phyloP scores from a whole-genome alignment of 805 yeast species.

The Debaryomyces prosopidis region DNA sequence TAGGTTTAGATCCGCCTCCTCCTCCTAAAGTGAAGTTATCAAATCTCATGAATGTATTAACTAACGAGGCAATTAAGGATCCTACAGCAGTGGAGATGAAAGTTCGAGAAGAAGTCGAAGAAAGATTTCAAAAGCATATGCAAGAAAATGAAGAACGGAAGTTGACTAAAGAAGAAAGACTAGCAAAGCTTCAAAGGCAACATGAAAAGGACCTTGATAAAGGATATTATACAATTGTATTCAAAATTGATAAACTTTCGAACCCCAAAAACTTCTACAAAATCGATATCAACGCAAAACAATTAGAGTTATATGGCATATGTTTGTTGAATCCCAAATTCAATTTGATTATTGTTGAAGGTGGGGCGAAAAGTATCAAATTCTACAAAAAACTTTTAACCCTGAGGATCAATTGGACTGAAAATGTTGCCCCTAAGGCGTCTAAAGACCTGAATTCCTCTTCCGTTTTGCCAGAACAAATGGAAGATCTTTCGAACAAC shows the following conservation, averaged over 20 bases:
- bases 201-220: conserved; percentile 47
- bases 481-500: conserved; percentile 42
- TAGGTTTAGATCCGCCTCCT: conserved; percentile 86
- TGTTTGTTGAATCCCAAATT: conserved; percentile 47
- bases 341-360: conserved; percentile 71
- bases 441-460: conserved; percentile 3
- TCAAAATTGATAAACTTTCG: conserved; percentile 50
- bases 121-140: conserved; percentile 60
- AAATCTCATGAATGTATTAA: conserved; percentile 82
- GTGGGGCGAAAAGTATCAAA: conserved; percentile 61
- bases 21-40: conserved; percentile 83
- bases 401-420: conserved; percentile 71
- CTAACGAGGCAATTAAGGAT: conserved; percentile 82
- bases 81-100: conserved; percentile 82
- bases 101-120: conserved; percentile 68
- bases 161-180: conserved; percentile 56
- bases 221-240: conserved; percentile 62
- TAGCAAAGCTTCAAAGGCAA: conserved; percentile 47
- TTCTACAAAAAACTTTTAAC: conserved; percentile 63
- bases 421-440: conserved; percentile 38
- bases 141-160: conserved; percentile 61
- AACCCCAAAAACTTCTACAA: conserved; percentile 73
- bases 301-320: conserved; percentile 65
- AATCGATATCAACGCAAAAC: conserved; percentile 78
- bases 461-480: conserved; percentile 9